Evolutionary conservation across 1,139 yeast species (phyloP).

Genomic region (Pichia sp.): DNA sequence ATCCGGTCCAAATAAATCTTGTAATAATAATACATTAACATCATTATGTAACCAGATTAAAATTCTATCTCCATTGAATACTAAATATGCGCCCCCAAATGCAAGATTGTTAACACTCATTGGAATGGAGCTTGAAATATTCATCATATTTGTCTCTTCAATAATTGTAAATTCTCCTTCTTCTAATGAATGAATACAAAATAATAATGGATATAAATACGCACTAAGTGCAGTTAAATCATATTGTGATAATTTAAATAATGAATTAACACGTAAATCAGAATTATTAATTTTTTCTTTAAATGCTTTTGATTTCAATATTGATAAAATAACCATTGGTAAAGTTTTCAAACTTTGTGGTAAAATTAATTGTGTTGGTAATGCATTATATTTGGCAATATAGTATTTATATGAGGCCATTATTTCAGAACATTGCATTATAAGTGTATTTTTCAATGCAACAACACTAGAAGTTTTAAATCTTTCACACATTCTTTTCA

Average conservation of each 20-base stretch:
- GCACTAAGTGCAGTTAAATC: constrained; percentile 56
- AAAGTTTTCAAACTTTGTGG: constrained; percentile 78
- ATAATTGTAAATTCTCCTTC: constrained; percentile 49
- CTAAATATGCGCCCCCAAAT: constrained; percentile 71
- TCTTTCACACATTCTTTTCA: constrained; percentile 62
- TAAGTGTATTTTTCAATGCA: constrained; percentile 59
- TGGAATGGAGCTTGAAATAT: constrained; percentile 43
- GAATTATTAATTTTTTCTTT: constrained; percentile 43
- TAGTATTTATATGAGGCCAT: constrained; percentile 70
- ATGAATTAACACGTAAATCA: constrained; percentile 57
- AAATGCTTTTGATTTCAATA: constrained; percentile 64
- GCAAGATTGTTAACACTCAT: constrained; percentile 43
- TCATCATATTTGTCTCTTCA: constrained; percentile 34
- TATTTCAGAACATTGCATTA: constrained; percentile 61
- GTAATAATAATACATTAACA: constrained; percentile 59
- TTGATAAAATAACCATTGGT: constrained; percentile 61
- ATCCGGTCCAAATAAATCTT: constrained; percentile 65
- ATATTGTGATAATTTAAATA: constrained; percentile 47
- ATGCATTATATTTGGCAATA: constrained; percentile 42
- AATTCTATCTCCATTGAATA: constrained; percentile 63
- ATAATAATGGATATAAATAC: constrained; percentile 74
- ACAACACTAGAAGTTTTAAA: constrained; percentile 48
- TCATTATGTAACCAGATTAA: constrained; percentile 67
- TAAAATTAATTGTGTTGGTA: constrained; percentile 64
- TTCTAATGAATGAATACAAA: constrained; percentile 62